Conservation (phyloP, 2,329 filamentous ascomycete genomes). For the Pezicula carpinea region DNA sequence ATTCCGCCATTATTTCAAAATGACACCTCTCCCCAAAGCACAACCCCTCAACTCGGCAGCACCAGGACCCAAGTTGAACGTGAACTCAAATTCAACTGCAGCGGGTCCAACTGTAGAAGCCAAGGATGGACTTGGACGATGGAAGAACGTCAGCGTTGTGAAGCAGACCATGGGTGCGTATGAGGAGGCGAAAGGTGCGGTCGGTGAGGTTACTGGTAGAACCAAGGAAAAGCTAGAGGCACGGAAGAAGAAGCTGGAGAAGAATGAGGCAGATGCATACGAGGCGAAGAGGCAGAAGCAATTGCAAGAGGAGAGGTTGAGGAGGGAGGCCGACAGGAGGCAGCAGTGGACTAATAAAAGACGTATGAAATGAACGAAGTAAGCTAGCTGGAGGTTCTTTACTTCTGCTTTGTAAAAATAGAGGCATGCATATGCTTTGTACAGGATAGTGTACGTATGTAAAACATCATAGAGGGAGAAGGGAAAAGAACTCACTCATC, state of each 20-base stretch:
- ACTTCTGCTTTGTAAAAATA: background rate
- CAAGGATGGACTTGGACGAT: too few species aligned
- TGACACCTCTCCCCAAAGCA: constrained; percentile 24
- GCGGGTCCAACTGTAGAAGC: too few species aligned
- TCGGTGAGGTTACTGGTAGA: constrained; percentile 10
- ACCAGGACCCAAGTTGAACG: constrained; percentile 2
- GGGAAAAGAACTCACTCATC: too few species aligned
- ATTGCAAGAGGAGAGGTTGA: constrained; percentile 7
- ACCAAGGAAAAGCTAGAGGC: constrained; percentile 29
- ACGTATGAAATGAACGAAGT: background rate
- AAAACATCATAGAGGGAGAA: too few species aligned
- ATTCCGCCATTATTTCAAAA: constrained; percentile 34
- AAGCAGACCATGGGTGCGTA: constrained; percentile 28
- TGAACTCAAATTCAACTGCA: constrained; percentile 1
- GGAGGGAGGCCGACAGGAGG: constrained; percentile 5
- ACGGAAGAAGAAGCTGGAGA: constrained; percentile 10
- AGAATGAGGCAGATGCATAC: constrained; percentile 13
- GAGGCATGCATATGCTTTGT: background rate
- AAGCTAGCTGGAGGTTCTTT: background rate
- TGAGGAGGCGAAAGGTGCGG: constrained; percentile 28
- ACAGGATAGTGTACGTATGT: too few species aligned
- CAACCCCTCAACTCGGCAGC: background rate
- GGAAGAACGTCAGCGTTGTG: constrained; percentile 20
- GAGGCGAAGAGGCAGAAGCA: constrained; percentile 17
- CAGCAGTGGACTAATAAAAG: constrained; percentile 7